These are phyloP conservation scores for Blastocystis sp. DNA, from an alignment of 352 stramenopile genomes.

Conservation along the genomic window DNA sequence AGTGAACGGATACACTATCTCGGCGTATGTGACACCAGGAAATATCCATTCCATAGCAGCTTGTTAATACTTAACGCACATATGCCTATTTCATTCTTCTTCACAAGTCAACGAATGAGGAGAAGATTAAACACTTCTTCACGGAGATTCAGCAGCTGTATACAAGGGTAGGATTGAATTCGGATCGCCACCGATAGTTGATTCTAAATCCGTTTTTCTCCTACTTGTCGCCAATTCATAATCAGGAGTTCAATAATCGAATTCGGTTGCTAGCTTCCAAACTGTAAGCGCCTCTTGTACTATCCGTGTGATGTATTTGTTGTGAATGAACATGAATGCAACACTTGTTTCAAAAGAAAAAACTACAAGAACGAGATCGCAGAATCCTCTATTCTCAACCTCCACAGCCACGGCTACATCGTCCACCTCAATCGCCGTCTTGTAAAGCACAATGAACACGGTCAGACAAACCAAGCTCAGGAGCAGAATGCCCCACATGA, in stretches of 20 bases:
- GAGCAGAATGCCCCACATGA: conserved; percentile 3
- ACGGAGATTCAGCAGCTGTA: background rate
- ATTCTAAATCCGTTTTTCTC: conserved; percentile 53
- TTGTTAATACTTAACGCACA: background rate
- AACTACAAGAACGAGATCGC: no score
- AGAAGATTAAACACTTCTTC: conserved; percentile 33
- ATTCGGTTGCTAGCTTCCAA: conserved; percentile 25
- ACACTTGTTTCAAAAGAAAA: no score
- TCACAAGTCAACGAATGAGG: background rate
- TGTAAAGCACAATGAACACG: conserved; percentile 12
- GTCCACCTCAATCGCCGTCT: conserved; percentile 35
- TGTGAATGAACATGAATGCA: no score
- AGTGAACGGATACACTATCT: conserved; percentile 27
- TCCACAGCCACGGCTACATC: background rate
- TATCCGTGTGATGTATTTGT: no score
- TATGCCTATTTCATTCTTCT: conserved; percentile 17
- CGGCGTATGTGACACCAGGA: conserved; percentile 2
- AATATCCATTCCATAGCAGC: background rate
- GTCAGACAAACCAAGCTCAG: background rate
- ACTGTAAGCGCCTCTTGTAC: background rate
- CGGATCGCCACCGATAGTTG: background rate
- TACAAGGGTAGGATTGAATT: background rate
- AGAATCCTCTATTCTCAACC: conserved; percentile 25
- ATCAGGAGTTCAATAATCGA: background rate
- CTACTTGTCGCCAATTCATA: background rate